These are phyloP conservation scores for Endocalyx cinctus DNA, from an alignment of 2,329 filamentous ascomycete genomes.

Conservation along the genomic window DNA sequence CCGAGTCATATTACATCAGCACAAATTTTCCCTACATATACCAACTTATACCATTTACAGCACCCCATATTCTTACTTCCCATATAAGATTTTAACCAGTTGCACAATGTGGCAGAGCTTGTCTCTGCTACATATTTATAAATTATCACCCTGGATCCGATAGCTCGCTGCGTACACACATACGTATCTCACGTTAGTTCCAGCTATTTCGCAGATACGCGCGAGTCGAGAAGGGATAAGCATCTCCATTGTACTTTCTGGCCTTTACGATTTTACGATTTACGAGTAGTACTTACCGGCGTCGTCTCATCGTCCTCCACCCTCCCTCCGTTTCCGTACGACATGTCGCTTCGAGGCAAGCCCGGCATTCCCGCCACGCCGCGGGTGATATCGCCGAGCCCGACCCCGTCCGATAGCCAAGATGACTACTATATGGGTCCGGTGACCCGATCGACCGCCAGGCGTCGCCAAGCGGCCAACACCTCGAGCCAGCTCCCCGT, in stretches of 20 bases:
- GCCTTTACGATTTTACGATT: conserved; percentile 42
- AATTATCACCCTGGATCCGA: conserved; percentile 53
- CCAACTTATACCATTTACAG: too few relatives aligned
- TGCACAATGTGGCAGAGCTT: conserved; percentile 54
- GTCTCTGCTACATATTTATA: conserved; percentile 49
- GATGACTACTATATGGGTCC: conserved; percentile 63
- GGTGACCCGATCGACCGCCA: conserved; percentile 69
- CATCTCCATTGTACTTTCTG: conserved; percentile 43
- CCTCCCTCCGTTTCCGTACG: conserved; percentile 55
- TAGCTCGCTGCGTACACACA: conserved; percentile 36
- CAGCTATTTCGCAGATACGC: conserved; percentile 24
- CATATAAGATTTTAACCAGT: conserved; percentile 4
- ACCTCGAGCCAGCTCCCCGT: conserved; percentile 52
- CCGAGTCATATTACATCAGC: too few relatives aligned
- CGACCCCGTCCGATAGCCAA: conserved; percentile 60
- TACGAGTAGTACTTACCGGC: conserved; percentile 51
- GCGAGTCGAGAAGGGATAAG: conserved; percentile 46
- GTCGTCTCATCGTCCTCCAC: conserved; percentile 50
- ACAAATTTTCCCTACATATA: too few relatives aligned
- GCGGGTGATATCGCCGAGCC: conserved; percentile 85
- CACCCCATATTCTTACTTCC: not conserved
- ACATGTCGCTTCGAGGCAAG: conserved; percentile 49
- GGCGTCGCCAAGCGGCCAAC: conserved; percentile 44
- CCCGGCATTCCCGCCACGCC: conserved; percentile 68
- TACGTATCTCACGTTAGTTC: conserved; percentile 25